These are phyloP conservation scores for Aspergillus kassunensis DNA, from an alignment of 495 filamentous ascomycete genomes.

Conservation along the genomic window DNA sequence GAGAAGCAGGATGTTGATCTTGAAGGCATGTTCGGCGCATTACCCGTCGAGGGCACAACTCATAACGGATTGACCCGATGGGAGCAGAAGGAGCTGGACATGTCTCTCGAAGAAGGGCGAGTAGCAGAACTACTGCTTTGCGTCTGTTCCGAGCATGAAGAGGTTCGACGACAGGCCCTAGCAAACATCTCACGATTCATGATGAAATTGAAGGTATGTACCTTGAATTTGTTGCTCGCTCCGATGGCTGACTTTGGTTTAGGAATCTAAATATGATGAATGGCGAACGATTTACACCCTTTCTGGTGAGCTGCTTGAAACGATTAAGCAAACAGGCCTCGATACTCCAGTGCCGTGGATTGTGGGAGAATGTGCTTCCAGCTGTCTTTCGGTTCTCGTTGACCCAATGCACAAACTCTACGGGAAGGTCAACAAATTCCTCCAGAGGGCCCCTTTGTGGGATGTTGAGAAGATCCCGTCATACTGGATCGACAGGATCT, in stretches of 20 bases:
- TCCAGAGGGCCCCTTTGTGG: constrained; percentile 73
- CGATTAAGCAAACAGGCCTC: constrained; percentile 52
- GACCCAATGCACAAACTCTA: constrained; percentile 84
- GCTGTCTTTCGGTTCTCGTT: constrained; percentile 60
- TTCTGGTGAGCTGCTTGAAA: constrained; percentile 73
- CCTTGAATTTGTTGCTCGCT: background rate
- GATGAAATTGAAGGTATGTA: constrained; percentile 54
- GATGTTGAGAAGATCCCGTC: constrained; percentile 66
- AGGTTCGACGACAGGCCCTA: constrained; percentile 74
- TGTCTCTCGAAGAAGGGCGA: constrained; percentile 69
- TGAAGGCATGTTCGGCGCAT: constrained; percentile 36
- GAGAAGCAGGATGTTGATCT: constrained; percentile 28
- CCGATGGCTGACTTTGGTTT: constrained; percentile 11
- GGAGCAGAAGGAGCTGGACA: constrained; percentile 68
- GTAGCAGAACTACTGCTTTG: constrained; percentile 65
- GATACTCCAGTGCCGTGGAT: constrained; percentile 64
- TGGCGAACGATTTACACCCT: constrained; percentile 72
- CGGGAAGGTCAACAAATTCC: constrained; percentile 78
- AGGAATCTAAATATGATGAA: constrained; percentile 67
- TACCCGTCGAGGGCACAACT: constrained; percentile 39
- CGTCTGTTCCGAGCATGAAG: constrained; percentile 66
- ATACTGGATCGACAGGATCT: constrained; percentile 66
- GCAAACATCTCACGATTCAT: constrained; percentile 61
- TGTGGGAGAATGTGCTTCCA: constrained; percentile 67
- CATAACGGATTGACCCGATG: constrained; percentile 53